phyloP scores from a whole-genome alignment of 129 eudicot genomes.

The Pulicaria dysenterica region DNA sequence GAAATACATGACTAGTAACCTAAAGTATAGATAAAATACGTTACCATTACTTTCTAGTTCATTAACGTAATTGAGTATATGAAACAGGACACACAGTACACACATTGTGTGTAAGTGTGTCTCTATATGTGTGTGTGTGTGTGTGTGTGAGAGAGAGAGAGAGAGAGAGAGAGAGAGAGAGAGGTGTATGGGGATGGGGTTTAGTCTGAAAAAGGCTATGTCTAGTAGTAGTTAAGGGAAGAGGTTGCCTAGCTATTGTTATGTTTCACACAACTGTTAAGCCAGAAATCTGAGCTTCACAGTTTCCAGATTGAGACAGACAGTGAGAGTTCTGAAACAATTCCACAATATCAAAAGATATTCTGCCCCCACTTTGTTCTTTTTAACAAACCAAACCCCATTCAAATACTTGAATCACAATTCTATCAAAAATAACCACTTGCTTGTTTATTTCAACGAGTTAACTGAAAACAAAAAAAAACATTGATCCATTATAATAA shows the following conservation, averaged over 20 bases:
- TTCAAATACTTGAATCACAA: neutral
- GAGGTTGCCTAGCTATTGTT: slow-evolving; percentile 32
- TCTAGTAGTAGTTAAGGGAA: slow-evolving; percentile 40
- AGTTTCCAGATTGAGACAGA: slow-evolving; percentile 50
- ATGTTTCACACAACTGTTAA: slow-evolving; percentile 38
- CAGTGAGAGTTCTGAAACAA: slow-evolving; percentile 51
- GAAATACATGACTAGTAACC: too few relatives aligned
- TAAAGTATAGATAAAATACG: neutral
- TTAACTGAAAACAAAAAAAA: neutral
- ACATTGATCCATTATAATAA: neutral
- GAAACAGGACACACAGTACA: slow-evolving; percentile 4
- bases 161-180: slow-evolving; percentile 17
- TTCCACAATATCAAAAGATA: slow-evolving; percentile 30
- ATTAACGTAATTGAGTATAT: neutral
- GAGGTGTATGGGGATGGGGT: slow-evolving; percentile 29
- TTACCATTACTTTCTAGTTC: neutral
- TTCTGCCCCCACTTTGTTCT: slow-evolving; percentile 19
- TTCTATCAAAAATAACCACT: neutral
- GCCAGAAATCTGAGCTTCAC: slow-evolving; percentile 41
- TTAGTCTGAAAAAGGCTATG: slow-evolving; percentile 34
- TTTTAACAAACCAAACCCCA: neutral
- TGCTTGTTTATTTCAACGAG: neutral
- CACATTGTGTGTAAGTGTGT: neutral
- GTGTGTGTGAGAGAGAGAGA: neutral
- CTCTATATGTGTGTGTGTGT: too few relatives aligned